Percentiles rank a stretch among this genome's conserved stretches.
Evolutionary conservation across 306 rosid genomes (phyloP).

Genomic region (Fagus sylvatica): DNA sequence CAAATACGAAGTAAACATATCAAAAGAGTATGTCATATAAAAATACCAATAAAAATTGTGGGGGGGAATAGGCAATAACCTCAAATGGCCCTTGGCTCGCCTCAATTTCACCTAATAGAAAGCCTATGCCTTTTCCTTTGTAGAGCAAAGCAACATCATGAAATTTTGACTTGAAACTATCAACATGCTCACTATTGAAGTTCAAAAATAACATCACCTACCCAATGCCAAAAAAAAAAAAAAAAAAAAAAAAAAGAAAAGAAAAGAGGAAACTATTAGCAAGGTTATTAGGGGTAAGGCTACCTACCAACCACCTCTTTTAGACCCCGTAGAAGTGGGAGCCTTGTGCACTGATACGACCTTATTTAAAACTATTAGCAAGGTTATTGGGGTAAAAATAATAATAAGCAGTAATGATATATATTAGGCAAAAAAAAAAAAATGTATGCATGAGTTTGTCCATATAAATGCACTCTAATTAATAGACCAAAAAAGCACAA

Average conservation of each 20-base stretch:
- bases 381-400: too few species aligned
- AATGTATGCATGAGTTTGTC: too few species aligned
- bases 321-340: too few species aligned
- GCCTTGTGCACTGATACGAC: too few species aligned
- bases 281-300: too few species aligned
- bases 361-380: too few species aligned
- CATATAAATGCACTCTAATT: too few species aligned
- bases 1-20: conserved; percentile 23
- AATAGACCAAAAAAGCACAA: too few species aligned
- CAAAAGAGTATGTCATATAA: conserved; percentile 10
- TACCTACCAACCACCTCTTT: too few species aligned
- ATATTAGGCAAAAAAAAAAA: too few species aligned
- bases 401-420: too few species aligned
- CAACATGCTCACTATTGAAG: conserved; percentile 52
- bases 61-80: conserved; percentile 42
- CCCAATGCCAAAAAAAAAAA: conserved; percentile 15
- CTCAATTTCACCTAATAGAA: conserved; percentile 71
- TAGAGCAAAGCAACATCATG: conserved; percentile 69
- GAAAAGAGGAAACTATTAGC: neutral
- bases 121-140: conserved; percentile 61
- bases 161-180: conserved; percentile 60
- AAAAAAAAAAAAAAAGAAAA: neutral
- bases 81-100: conserved; percentile 73
- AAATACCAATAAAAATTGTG: conserved; percentile 5
- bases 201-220: conserved; percentile 85